Evolutionary conservation across 768 basidiomycete species (phyloP).

Genomic region (Boletales sp.): DNA sequence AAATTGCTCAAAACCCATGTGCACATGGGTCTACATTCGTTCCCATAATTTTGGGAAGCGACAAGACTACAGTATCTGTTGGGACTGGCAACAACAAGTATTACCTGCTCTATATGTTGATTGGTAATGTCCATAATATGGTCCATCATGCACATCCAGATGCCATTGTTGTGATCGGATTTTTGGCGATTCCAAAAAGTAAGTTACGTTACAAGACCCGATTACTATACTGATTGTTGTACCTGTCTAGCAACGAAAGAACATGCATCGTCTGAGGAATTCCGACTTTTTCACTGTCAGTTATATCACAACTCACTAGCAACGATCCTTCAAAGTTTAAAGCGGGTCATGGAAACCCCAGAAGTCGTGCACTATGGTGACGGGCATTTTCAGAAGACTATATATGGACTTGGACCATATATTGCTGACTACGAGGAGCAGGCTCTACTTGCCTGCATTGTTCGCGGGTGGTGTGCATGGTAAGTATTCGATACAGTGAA

Average conservation of each 20-base stretch:
- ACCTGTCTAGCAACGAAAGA: too few species aligned
- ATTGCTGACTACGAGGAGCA: neutral
- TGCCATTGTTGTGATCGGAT: slow-evolving; percentile 10
- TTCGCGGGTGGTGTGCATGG: too few species aligned
- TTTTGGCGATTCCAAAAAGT: slow-evolving; percentile 30
- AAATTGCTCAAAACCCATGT: slow-evolving; percentile 14
- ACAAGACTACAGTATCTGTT: slow-evolving; percentile 16
- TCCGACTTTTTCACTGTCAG: neutral
- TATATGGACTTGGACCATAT: slow-evolving; percentile 1
- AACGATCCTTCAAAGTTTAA: neutral
- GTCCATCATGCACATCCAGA: slow-evolving; percentile 3
- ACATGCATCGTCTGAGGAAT: neutral
- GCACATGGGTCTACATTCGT: slow-evolving; percentile 14
- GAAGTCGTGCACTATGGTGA: neutral
- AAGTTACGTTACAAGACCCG: too few species aligned
- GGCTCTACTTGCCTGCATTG: too few species aligned
- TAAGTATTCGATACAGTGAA: too few species aligned
- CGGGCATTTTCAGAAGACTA: neutral
- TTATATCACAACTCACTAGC: neutral
- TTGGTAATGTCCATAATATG: slow-evolving; percentile 16
- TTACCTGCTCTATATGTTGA: slow-evolving; percentile 12
- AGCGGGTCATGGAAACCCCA: neutral
- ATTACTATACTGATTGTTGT: too few species aligned
- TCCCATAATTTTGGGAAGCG: slow-evolving; percentile 14
- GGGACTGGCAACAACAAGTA: slow-evolving; percentile 13